Evolutionary conservation across 345 rosid genomes (phyloP).

Genomic region (Pseudoturritis turrita): DNA sequence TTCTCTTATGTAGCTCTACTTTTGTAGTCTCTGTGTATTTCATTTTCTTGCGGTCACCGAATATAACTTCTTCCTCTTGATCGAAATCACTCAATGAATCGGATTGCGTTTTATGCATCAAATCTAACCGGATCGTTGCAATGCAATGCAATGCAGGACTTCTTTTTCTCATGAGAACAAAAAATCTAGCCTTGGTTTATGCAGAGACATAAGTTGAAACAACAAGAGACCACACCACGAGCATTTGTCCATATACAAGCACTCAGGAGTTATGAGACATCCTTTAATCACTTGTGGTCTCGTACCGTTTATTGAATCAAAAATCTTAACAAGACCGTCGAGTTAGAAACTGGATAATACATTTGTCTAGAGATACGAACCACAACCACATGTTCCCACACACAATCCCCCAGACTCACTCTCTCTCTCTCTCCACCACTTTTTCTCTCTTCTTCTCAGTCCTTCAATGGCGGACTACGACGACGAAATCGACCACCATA

Average conservation of each 20-base stretch:
- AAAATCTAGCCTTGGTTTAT: background rate
- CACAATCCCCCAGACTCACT: background rate
- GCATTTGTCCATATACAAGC: background rate
- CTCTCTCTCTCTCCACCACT: background rate
- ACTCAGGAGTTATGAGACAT: background rate
- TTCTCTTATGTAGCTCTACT: background rate
- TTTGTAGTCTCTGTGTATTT: background rate
- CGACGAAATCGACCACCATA: slow-evolving; percentile 37
- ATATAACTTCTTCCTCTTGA: background rate
- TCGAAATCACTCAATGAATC: background rate
- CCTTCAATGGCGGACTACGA: slow-evolving; percentile 75
- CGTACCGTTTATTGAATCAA: background rate
- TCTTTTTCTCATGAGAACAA: background rate
- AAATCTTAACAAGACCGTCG: slow-evolving; percentile 22
- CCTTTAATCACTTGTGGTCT: background rate
- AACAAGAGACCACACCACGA: background rate
- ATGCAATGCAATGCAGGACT: background rate
- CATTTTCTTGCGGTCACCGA: background rate
- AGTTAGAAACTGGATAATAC: background rate
- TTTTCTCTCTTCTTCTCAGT: slow-evolving; percentile 3
- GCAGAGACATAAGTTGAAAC: background rate
- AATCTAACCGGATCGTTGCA: background rate
- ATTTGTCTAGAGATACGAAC: slow-evolving; percentile 29
- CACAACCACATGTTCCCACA: slow-evolving; percentile 23
- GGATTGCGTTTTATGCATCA: no score